Evolutionary conservation across 1,284 basidiomycete species (phyloP).

Genomic region (Peniophora sp.): DNA sequence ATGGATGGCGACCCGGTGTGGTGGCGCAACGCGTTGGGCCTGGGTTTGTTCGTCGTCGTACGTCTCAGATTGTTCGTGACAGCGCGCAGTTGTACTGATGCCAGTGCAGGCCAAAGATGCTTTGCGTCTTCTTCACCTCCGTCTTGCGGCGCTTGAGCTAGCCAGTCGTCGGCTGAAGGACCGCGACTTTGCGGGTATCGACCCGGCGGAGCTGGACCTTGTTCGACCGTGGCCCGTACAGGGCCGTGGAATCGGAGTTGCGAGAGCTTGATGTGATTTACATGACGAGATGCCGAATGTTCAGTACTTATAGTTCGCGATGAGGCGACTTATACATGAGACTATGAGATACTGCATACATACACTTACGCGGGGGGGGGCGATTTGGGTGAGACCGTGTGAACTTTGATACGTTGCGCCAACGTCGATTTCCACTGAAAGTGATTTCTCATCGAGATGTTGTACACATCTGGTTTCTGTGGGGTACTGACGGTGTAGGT

Average conservation of each 20-base stretch:
- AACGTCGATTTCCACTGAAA: too few relatives aligned
- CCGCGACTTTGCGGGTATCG: slow-evolving; percentile 62
- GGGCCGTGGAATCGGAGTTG: slow-evolving; percentile 3
- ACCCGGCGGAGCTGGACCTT: slow-evolving; percentile 56
- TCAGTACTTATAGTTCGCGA: too few relatives aligned
- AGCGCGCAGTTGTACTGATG: neutral
- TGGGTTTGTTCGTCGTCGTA: slow-evolving; percentile 61
- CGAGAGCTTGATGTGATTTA: slow-evolving; percentile 9
- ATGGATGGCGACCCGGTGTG: slow-evolving; percentile 65
- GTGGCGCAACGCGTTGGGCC: slow-evolving; percentile 69
- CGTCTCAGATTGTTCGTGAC: slow-evolving; percentile 15
- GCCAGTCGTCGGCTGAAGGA: slow-evolving; percentile 58
- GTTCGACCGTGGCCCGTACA: slow-evolving; percentile 25
- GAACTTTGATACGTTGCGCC: too few relatives aligned
- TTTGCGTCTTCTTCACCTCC: slow-evolving; percentile 55
- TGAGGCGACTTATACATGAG: too few relatives aligned
- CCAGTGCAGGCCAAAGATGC: slow-evolving; percentile 55
- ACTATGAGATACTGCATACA: too few relatives aligned
- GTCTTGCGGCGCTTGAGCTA: slow-evolving; percentile 60
- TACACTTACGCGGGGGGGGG: too few relatives aligned
- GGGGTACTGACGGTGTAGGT: too few relatives aligned
- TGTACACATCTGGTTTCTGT: too few relatives aligned
- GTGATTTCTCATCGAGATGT: too few relatives aligned
- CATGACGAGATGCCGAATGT: too few relatives aligned
- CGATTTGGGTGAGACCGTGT: too few relatives aligned